Conservation (phyloP, 2,329 filamentous ascomycete species). For the Trichoderma oligosporum region DNA sequence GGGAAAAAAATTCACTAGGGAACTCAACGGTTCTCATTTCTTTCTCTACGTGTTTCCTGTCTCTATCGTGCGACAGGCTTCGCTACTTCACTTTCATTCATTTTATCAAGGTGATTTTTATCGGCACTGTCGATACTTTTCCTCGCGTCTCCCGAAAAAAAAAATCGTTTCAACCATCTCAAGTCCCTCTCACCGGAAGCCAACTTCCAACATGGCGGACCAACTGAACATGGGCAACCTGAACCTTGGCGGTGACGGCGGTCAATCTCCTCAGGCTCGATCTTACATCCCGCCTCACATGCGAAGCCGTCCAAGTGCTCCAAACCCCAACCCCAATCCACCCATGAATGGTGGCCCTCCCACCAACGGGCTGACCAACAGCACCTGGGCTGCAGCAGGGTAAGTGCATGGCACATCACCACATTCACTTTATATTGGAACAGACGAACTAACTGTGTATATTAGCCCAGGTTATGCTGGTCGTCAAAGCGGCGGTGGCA, state of each 20-base stretch:
- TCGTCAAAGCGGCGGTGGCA: conserved; percentile 18
- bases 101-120: conserved; percentile 31
- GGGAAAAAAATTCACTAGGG: conserved; percentile 27
- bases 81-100: conserved; percentile 28
- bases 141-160: conserved; percentile 4
- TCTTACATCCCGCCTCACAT: conserved; percentile 86
- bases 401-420: conserved; percentile 28
- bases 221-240: conserved; percentile 79
- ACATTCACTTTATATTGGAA: background rate
- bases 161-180: conserved; percentile 4
- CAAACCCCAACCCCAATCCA: no score
- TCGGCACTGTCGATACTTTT: conserved; percentile 19
- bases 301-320: conserved; percentile 52
- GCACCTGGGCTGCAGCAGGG: conserved; percentile 31
- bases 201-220: conserved; percentile 64
- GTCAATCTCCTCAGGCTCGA: conserved; percentile 41
- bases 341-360: conserved; percentile 27
- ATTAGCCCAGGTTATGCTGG: background rate
- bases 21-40: conserved; percentile 33
- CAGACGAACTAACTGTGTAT: background rate
- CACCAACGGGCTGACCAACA: conserved; percentile 35
- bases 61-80: conserved; percentile 29
- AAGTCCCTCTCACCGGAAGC: conserved; percentile 23
- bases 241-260: conserved; percentile 52
- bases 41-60: conserved; percentile 34